A percentile compares a stretch with the other conserved stretches of the same genome.
Evolutionary conservation across 2,329 filamentous ascomycete genomes (phyloP).

Genomic region (Aspergillus persii): DNA sequence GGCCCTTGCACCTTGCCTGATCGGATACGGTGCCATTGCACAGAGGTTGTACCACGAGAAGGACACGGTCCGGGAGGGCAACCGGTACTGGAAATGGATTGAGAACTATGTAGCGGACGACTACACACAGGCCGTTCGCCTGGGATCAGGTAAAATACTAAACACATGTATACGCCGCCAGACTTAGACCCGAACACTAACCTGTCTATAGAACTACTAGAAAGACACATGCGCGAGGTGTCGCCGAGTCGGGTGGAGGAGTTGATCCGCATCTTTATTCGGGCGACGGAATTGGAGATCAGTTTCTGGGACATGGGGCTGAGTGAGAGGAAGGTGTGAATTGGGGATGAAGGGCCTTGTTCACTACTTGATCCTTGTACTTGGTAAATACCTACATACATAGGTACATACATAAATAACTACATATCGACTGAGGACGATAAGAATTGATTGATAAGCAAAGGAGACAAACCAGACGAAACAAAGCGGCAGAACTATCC

Average conservation of each 20-base stretch:
- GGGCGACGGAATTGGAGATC: constrained; percentile 77
- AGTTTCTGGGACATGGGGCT: constrained; percentile 72
- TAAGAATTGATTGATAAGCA: not conserved
- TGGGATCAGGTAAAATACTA: constrained; percentile 61
- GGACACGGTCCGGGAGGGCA: constrained; percentile 60
- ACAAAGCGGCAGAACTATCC: not conserved
- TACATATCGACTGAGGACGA: no score
- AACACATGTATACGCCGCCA: not conserved
- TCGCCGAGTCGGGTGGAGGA: constrained; percentile 76
- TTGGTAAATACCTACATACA: no score
- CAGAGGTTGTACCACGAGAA: constrained; percentile 64
- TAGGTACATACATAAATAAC: no score
- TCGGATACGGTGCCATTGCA: constrained; percentile 85
- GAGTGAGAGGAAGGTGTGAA: constrained; percentile 21
- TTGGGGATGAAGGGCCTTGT: not conserved
- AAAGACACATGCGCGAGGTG: constrained; percentile 69
- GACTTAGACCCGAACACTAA: constrained; percentile 5
- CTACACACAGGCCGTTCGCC: constrained; percentile 69
- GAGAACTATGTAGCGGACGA: constrained; percentile 81
- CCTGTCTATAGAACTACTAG: constrained; percentile 61
- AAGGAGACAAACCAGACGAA: not conserved
- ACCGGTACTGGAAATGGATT: constrained; percentile 87
- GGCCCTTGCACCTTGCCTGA: constrained; percentile 77
- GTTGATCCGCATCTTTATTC: constrained; percentile 77
- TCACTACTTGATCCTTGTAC: no score